Evolutionary conservation across 345 rosid species (phyloP).

Genomic region (Eucalyptus regnans): DNA sequence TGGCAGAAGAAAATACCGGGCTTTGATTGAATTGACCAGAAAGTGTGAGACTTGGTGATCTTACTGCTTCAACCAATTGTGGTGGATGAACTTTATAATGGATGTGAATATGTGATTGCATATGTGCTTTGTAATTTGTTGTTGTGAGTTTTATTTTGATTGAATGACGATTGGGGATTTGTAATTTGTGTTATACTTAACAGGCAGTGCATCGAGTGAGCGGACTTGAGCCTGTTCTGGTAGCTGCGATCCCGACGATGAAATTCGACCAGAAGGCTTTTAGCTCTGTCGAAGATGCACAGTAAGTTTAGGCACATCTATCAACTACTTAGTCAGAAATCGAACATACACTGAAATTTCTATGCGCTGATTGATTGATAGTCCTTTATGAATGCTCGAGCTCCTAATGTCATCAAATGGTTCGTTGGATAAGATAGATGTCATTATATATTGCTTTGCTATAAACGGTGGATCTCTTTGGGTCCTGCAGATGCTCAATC

Average conservation of each 20-base stretch:
- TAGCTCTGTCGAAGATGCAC: conserved; percentile 41
- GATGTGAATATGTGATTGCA: background rate
- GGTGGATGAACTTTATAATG: background rate
- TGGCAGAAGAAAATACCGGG: background rate
- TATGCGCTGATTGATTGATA: background rate
- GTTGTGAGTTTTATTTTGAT: background rate
- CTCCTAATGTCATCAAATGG: background rate
- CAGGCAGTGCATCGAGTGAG: conserved; percentile 31
- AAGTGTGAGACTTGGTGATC: background rate
- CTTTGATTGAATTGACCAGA: background rate
- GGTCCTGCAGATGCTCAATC: conserved; percentile 46
- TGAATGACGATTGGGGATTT: background rate
- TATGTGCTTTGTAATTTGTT: background rate
- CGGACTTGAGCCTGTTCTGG: conserved; percentile 49
- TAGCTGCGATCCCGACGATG: conserved; percentile 60
- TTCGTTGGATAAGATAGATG: background rate
- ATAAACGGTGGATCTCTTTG: background rate
- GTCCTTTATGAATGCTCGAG: background rate
- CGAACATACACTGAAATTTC: background rate
- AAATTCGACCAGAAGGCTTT: conserved; percentile 34
- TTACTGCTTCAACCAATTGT: background rate
- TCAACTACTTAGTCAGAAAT: background rate
- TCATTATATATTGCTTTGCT: background rate
- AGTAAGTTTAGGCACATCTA: conserved; percentile 19
- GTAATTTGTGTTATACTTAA: background rate